Conservation (phyloP, 1,284 basidiomycete genomes). For the Ceratobasidium sp. region DNA sequence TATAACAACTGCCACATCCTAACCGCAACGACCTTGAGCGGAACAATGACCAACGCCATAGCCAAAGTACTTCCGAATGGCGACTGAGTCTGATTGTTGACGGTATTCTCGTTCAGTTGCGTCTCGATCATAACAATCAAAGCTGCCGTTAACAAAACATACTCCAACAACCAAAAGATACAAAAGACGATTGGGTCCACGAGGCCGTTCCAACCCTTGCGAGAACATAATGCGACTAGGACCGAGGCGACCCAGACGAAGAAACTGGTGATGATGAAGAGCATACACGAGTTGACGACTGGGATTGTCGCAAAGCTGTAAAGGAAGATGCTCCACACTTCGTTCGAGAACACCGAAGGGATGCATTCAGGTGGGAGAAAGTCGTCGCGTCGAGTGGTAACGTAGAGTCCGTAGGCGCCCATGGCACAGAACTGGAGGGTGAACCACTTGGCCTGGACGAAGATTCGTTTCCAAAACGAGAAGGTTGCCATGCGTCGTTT, state of each 20-base stretch:
- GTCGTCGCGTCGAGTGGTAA: slow-evolving; percentile 20
- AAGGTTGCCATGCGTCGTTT: slow-evolving; percentile 32
- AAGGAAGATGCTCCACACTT: neutral
- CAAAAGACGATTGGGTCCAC: slow-evolving; percentile 9
- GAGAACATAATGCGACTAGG: neutral
- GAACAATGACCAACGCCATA: neutral
- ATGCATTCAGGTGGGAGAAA: neutral
- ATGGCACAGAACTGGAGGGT: slow-evolving; percentile 23
- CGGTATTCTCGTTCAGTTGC: neutral
- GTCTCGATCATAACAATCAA: neutral
- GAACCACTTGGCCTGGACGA: slow-evolving; percentile 32
- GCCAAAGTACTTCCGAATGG: slow-evolving; percentile 9
- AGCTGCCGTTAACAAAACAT: neutral
- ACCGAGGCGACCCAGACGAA: slow-evolving; percentile 1
- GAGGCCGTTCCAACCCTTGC: neutral
- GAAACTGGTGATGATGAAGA: slow-evolving; percentile 3
- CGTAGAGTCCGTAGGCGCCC: slow-evolving; percentile 36
- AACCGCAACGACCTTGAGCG: neutral
- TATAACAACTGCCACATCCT: neutral
- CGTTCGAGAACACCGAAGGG: slow-evolving; percentile 5
- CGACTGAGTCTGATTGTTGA: neutral
- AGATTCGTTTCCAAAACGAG: slow-evolving; percentile 31
- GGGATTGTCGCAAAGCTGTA: slow-evolving; percentile 1
- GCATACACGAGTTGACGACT: slow-evolving; percentile 14
- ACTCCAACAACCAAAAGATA: slow-evolving; percentile 13